A percentile compares a stretch with the other conserved stretches of the same genome.
These are phyloP conservation scores for Didymella sp. DNA, from an alignment of 2,329 filamentous ascomycete genomes.

Conservation along the genomic window DNA sequence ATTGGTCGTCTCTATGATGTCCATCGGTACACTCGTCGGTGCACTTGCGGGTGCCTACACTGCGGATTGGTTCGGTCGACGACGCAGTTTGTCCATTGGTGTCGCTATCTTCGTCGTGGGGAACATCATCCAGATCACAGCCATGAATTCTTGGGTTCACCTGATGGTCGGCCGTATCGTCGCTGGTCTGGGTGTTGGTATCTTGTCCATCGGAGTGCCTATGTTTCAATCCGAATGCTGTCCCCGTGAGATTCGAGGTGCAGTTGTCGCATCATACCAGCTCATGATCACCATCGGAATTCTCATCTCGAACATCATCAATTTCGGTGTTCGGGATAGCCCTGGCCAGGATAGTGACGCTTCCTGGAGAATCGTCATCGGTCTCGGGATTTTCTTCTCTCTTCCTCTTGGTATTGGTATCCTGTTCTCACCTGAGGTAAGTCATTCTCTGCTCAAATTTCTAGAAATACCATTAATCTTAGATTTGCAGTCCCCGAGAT, in stretches of 20 bases:
- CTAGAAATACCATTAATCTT: not conserved
- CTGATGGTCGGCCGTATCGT: slow-evolving; percentile 58
- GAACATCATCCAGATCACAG: slow-evolving; percentile 54
- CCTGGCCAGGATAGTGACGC: slow-evolving; percentile 47
- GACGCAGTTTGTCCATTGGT: slow-evolving; percentile 57
- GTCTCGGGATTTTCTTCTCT: slow-evolving; percentile 43
- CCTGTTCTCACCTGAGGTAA: slow-evolving; percentile 37
- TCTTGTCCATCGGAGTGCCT: slow-evolving; percentile 65
- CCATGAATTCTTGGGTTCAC: slow-evolving; percentile 52
- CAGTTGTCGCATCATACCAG: slow-evolving; percentile 62
- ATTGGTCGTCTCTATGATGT: slow-evolving; percentile 44
- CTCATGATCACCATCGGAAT: slow-evolving; percentile 57
- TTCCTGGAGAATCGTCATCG: slow-evolving; percentile 46
- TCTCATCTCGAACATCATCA: slow-evolving; percentile 43
- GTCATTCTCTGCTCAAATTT: not conserved
- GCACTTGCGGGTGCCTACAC: slow-evolving; percentile 55
- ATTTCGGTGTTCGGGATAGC: slow-evolving; percentile 53
- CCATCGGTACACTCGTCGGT: slow-evolving; percentile 53
- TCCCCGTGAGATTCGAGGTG: slow-evolving; percentile 68
- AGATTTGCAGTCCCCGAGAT: slow-evolving; percentile 29
- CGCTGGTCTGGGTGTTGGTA: slow-evolving; percentile 53
- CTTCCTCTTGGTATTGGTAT: slow-evolving; percentile 42
- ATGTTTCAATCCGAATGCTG: slow-evolving; percentile 72
- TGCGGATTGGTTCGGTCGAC: slow-evolving; percentile 60
- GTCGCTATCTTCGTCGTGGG: slow-evolving; percentile 55